Conservation (phyloP, 306 rosid species). For the Acacia confusa region DNA sequence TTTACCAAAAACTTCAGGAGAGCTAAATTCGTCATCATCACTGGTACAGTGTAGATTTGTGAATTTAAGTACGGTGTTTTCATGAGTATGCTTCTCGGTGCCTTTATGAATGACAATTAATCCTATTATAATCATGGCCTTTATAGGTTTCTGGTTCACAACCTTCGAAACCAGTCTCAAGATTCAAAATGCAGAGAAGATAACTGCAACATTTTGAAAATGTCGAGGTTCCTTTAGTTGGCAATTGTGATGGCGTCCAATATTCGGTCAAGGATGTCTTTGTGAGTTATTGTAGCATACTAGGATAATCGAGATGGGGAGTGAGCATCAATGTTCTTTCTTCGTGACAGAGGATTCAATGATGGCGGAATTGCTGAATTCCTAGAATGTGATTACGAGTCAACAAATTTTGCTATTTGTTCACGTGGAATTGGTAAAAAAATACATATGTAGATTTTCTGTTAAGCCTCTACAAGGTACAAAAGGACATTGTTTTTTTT, state of each 20-base stretch:
- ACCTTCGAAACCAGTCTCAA: slow-evolving; percentile 74
- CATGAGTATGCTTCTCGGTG: not conserved
- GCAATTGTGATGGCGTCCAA: slow-evolving; percentile 8
- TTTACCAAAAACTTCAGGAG: slow-evolving; percentile 38
- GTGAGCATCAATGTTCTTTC: slow-evolving; percentile 5
- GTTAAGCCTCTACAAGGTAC: not conserved
- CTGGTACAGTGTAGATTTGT: slow-evolving; percentile 45
- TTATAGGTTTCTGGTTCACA: slow-evolving; percentile 60
- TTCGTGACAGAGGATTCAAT: not conserved
- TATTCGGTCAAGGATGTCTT: slow-evolving; percentile 4
- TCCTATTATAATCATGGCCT: slow-evolving; percentile 12
- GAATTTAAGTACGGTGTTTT: slow-evolving; percentile 8
- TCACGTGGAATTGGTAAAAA: slow-evolving; percentile 2
- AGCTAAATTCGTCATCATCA: slow-evolving; percentile 44
- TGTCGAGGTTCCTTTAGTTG: slow-evolving; percentile 12
- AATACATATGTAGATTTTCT: not conserved
- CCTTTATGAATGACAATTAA: slow-evolving; percentile 23
- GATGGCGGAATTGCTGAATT: not conserved
- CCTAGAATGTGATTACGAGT: not conserved
- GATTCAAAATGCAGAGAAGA: slow-evolving; percentile 89
- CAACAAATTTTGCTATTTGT: slow-evolving; percentile 4
- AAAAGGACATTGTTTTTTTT: not conserved
- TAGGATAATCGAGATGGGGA: not conserved
- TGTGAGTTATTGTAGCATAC: not conserved
- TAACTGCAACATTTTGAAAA: slow-evolving; percentile 35